A percentile compares a stretch with the other conserved stretches of the same genome.
These are phyloP conservation scores for Chytriomyces hyalinus DNA, from an alignment of 192 early-diverging fungal genomes.

Conservation along the genomic window DNA sequence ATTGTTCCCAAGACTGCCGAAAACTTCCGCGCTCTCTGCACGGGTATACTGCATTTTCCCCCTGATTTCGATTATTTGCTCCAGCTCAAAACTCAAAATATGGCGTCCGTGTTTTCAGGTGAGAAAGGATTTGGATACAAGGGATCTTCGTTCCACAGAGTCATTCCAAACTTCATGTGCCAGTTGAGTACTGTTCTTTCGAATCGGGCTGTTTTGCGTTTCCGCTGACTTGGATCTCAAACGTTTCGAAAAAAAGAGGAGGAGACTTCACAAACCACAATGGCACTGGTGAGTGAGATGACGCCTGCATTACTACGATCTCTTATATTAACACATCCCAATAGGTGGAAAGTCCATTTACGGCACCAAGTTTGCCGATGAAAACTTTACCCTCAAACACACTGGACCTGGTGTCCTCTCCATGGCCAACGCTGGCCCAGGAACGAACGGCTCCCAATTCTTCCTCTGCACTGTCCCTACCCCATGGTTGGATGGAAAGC, in stretches of 20 bases:
- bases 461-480: conserved; percentile 88
- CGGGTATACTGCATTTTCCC: neutral
- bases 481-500: conserved; percentile 69
- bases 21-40: conserved; percentile 70
- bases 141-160: conserved; percentile 81
- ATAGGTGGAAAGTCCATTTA: conserved; percentile 75
- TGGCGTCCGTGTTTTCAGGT: conserved; percentile 30
- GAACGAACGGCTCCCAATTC: conserved; percentile 61
- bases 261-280: conserved; percentile 74
- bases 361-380: conserved; percentile 86
- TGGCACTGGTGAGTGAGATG: conserved; percentile 64
- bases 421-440: conserved; percentile 53
- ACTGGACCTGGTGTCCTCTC: neutral
- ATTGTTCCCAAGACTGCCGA: conserved; percentile 82
- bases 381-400: conserved; percentile 75
- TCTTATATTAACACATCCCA: neutral
- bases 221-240: too few relatives aligned
- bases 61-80: too few relatives aligned
- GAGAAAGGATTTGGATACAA: conserved; percentile 85
- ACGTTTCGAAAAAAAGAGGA: neutral
- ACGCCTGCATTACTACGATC: neutral
- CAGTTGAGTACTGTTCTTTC: conserved; percentile 36
- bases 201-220: too few relatives aligned
- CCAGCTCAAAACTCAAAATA: too few relatives aligned
- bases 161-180: conserved; percentile 73